phyloP scores from a whole-genome alignment of 805 yeast species.

The Candida ascalaphidarum region DNA sequence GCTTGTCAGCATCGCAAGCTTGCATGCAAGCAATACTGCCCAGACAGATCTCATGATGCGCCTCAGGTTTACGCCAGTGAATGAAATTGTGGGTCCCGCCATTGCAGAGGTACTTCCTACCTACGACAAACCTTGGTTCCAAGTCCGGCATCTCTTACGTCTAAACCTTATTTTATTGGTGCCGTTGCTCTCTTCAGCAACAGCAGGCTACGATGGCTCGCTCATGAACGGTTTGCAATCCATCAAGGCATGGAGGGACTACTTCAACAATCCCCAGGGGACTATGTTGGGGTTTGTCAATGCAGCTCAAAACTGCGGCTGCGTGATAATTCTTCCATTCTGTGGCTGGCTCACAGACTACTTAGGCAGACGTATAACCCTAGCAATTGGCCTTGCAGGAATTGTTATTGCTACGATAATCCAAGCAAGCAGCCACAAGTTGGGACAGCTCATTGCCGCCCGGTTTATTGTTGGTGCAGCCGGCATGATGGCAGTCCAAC shows the following conservation, averaged over 20 bases:
- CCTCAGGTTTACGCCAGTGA: too few species aligned
- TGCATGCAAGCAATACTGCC: too few species aligned
- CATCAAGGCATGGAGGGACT: background rate
- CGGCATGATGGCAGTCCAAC: background rate
- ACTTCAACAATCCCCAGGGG: constrained; percentile 1
- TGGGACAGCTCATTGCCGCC: background rate
- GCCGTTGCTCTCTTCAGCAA: constrained; percentile 5
- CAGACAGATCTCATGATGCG: too few species aligned
- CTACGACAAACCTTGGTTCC: constrained; percentile 5
- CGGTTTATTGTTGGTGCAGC: background rate
- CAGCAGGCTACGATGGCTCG: constrained; percentile 1
- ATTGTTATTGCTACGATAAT: background rate
- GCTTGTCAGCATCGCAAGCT: too few species aligned
- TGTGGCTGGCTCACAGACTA: constrained; percentile 3
- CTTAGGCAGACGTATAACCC: background rate
- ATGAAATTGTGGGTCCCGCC: too few species aligned
- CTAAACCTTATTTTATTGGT: constrained; percentile 7
- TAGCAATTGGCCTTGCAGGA: background rate
- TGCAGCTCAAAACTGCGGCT: constrained; percentile 2
- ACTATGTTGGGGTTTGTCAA: background rate
- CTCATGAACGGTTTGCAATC: background rate
- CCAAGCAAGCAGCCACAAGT: background rate
- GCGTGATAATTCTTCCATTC: constrained; percentile 4
- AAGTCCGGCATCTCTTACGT: constrained; percentile 5
- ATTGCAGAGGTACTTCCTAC: constrained; percentile 5